Evolutionary conservation across 352 stramenopile species (phyloP), one percentile per base, ranked within the genome.

Genomic region (Globisporangium alternatum): DNA sequence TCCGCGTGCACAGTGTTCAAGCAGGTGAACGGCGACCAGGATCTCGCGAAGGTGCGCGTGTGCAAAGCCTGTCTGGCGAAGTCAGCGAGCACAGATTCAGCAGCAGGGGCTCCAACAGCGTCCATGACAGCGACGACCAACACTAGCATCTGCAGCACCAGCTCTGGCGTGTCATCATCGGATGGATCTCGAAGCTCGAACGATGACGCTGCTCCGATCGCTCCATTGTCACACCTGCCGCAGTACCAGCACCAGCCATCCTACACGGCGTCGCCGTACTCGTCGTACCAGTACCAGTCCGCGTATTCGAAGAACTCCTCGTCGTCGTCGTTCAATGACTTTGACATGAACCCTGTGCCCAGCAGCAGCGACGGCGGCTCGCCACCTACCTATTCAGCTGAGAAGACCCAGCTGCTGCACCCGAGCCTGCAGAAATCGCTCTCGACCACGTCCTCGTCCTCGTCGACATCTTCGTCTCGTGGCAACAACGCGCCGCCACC

Each of bases 31-130:
- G 74, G 73, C 17, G 74, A 87, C n/a, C 70, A 80, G 25, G 73
- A 85, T 1, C 60, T 74, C 9, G 55, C 56, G 30, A 92, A 90
- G 62, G 68, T 92, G n/a, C 86, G 86, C 1, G 82, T 92, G 3
- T 94, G 86, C 68, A 92, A 91, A 67, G 80, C 78, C 2, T 94
- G 86, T 68, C 69, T 94, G 28, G 76, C 78, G 21, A 93, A 90
- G 59, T 78, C 79, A 8, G 78, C 67, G 51, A 86, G 66, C 2
- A 37, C 56, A 25, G 65, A 78, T 51, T 31, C 59, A 22, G 41
- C 28, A n/a, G 3, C n/a, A 44, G 54, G 35, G 35, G 33, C 55
- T 22, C 33, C 33, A 60, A 72, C 39, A 77, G 71, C 31, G 66
- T 79, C 39, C 64, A 51, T 41, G 30, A 56, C 62, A n/a, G 69